A percentile compares a stretch with the other conserved stretches of the same genome.
Conservation (phyloP, 352 stramenopile species). For the Phytophthora citricola region DNA sequence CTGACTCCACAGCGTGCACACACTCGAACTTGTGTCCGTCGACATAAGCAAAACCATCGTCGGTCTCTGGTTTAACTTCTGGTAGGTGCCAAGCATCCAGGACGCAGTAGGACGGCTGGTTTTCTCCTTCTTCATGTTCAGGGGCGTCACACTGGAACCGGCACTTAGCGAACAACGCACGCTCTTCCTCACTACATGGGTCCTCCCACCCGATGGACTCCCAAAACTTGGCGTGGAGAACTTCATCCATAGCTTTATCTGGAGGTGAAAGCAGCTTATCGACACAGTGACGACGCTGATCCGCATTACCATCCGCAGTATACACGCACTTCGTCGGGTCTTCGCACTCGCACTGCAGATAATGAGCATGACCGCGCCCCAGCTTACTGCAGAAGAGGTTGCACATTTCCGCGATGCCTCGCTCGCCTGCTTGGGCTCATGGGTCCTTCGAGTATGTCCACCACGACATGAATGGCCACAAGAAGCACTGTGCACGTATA, state of each 20-base stretch:
- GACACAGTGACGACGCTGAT: conserved; percentile 44
- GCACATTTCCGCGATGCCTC: conserved; percentile 51
- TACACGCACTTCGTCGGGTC: conserved; percentile 35
- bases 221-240: conserved; percentile 53
- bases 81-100: conserved; percentile 42
- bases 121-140: conserved; percentile 31
- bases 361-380: conserved; percentile 47
- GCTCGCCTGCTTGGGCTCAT: conserved; percentile 41
- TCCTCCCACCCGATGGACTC: conserved; percentile 47
- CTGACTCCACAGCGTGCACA: conserved; percentile 28
- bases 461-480: conserved; percentile 75
- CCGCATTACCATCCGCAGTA: conserved; percentile 11
- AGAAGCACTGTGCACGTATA: conserved; percentile 54
- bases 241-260: conserved; percentile 38
- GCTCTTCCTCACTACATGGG: conserved; percentile 39
- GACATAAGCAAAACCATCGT: conserved; percentile 33
- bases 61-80: conserved; percentile 53
- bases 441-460: conserved; percentile 64
- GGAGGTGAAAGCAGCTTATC: conserved; percentile 31
- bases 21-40: conserved; percentile 49
- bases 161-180: conserved; percentile 38
- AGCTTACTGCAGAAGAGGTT: conserved; percentile 49
- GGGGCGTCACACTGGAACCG: conserved; percentile 43
- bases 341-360: conserved; percentile 31
- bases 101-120: conserved; percentile 32